Base-by-base conservation (phyloP, 2,329 filamentous ascomycete genomes). In the Tolypocladium endophyticum region DNA sequence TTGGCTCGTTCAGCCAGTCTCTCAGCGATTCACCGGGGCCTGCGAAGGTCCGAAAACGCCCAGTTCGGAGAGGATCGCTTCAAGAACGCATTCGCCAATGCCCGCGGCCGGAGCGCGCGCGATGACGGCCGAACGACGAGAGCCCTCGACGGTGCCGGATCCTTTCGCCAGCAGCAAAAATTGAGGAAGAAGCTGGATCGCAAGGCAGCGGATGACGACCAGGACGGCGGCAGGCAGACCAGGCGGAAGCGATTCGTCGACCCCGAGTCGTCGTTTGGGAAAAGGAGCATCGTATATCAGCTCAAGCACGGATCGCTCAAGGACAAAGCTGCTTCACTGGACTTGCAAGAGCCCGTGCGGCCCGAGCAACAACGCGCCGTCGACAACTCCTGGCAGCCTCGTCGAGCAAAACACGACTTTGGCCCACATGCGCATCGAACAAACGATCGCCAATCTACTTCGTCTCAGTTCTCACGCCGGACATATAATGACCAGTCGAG, bases 21-120 rank as follows among this genome's bases (percentile, higher is more conserved):
- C 61, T 88, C 87, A 12, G 87, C 87, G 52, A 91, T 92, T 67
- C 82, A 85, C 64, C 78, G 81, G 54, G 88, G 88, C 18, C 77
- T 90, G 59, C 83, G 85, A 53, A 67, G 75, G 70, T 72, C 82
- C 64, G 64, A 78, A 67, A 66, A 70, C 62, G 70, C 64, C 45
- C 67, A 70, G 54, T 65, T 64, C 60, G 68, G 69, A 35, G 65
- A 65, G 14, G 56, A 43, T 36, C 50, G 50, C 12, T 54, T 54
- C 50, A 14, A 14, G 18, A 54, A 36, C 6, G 50, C 50, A 23
- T 54, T 54, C 50, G 50, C 30, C 30, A n/a, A 30, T 35, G 50
- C 50, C 20, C 50, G 30, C 11, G 50, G 50, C 30, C 50, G 41
- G 1, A 33, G 6, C 23, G n/a, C 39, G 18, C 56, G 56, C 30